A percentile compares a stretch with the other conserved stretches of the same genome.
Conservation (phyloP, 140 eudicot genomes). For the Flaveria floridana region DNA sequence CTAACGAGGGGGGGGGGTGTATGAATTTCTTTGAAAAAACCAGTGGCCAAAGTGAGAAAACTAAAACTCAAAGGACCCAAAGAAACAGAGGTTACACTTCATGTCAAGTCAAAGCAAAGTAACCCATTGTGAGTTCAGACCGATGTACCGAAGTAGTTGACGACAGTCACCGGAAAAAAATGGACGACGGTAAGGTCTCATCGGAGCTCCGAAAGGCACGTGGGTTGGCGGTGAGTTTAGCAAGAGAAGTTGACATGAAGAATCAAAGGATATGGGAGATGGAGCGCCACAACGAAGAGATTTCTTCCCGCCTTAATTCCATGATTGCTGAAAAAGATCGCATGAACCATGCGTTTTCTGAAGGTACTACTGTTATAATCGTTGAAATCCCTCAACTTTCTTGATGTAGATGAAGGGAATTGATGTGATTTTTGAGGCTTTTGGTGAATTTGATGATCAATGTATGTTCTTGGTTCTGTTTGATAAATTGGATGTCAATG, state of each 20-base stretch:
- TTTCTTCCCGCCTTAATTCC: constrained; percentile 44
- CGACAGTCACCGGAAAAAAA: constrained; percentile 22
- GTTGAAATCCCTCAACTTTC: not conserved
- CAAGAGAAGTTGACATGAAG: constrained; percentile 56
- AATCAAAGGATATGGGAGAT: constrained; percentile 51
- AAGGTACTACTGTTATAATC: constrained; percentile 36
- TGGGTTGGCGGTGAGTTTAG: constrained; percentile 43
- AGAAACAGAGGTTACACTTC: not conserved
- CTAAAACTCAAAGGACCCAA: constrained; percentile 21
- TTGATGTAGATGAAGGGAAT: not conserved
- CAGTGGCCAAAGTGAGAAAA: constrained; percentile 28
- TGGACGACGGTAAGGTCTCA: constrained; percentile 33
- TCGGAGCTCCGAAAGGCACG: constrained; percentile 51
- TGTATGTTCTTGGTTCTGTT: not conserved
- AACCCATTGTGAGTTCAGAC: not conserved
- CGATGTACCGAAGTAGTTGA: constrained; percentile 12
- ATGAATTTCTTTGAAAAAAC: not conserved
- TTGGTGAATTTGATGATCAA: constrained; percentile 20
- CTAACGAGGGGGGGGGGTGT: not conserved
- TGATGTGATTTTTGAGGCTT: not conserved
- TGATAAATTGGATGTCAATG: not conserved
- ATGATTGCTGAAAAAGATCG: constrained; percentile 57
- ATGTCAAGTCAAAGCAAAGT: constrained; percentile 8
- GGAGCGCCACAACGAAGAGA: constrained; percentile 45
- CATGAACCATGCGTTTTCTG: constrained; percentile 48